Conservation (phyloP, 2,329 filamentous ascomycete genomes). For the Colletotrichum trifolii region DNA sequence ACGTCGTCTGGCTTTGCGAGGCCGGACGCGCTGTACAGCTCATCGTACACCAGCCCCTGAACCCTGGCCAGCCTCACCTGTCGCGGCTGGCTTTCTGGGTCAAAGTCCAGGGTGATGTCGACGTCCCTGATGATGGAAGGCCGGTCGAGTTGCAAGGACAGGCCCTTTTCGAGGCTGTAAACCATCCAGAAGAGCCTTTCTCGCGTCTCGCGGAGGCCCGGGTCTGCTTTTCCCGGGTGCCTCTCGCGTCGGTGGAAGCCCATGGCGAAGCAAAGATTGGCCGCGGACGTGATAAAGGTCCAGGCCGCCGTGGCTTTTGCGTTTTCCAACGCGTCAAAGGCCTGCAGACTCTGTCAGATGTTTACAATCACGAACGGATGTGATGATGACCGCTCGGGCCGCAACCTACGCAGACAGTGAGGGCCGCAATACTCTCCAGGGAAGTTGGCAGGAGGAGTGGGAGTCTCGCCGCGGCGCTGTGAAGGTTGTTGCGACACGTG, state of each 20-base stretch:
- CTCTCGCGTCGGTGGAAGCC: constrained; percentile 44
- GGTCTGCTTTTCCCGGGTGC: constrained; percentile 4
- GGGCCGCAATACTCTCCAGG: constrained; percentile 46
- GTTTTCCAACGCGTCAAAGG: constrained; percentile 47
- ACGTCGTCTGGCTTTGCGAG: neutral
- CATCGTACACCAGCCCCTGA: constrained; percentile 47
- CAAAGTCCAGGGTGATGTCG: constrained; percentile 43
- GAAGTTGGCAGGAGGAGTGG: constrained; percentile 46
- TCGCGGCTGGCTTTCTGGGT: constrained; percentile 35
- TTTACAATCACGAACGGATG: constrained; percentile 32
- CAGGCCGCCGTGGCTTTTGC: constrained; percentile 47
- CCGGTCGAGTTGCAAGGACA: constrained; percentile 49
- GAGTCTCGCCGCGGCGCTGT: constrained; percentile 12
- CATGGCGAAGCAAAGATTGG: constrained; percentile 47
- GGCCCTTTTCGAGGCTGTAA: constrained; percentile 48
- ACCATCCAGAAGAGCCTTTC: constrained; percentile 49
- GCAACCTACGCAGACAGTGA: constrained; percentile 1
- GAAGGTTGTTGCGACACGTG: constrained; percentile 44
- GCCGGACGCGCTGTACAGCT: constrained; percentile 46
- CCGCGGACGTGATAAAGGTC: constrained; percentile 49
- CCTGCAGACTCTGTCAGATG: constrained; percentile 49
- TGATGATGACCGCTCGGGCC: neutral
- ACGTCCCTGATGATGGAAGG: constrained; percentile 47
- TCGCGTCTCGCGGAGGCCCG: constrained; percentile 20
- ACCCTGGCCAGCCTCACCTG: constrained; percentile 39